A percentile compares a stretch with the other conserved stretches of the same genome.
phyloP scores from a whole-genome alignment of 345 rosid species.

The Turritis glabra region DNA sequence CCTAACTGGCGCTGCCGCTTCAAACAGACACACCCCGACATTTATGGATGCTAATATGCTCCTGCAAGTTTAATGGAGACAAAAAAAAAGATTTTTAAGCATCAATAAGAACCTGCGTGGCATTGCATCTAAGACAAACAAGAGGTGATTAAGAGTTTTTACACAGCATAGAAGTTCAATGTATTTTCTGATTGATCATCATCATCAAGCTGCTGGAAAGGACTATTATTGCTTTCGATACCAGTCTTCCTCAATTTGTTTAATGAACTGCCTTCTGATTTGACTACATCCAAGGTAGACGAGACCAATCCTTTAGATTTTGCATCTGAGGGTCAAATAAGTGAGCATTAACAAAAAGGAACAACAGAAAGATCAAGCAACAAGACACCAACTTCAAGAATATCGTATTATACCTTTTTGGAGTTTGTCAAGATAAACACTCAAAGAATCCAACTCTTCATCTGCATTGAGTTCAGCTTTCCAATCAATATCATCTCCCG shows the following conservation, averaged over 20 bases:
- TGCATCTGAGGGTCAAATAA: constrained; percentile 40
- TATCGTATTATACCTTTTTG: constrained; percentile 40
- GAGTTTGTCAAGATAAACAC: constrained; percentile 61
- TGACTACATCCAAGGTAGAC: constrained; percentile 24
- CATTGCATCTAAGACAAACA: neutral
- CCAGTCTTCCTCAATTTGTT: constrained; percentile 29
- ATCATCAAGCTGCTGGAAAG: constrained; percentile 25
- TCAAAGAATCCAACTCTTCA: constrained; percentile 47
- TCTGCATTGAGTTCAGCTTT: constrained; percentile 31
- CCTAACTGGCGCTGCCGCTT: constrained; percentile 74
- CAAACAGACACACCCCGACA: constrained; percentile 79
- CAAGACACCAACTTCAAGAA: neutral
- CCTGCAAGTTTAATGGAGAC: constrained; percentile 43
- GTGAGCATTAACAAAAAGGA: neutral
- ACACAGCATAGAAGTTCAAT: constrained; percentile 72
- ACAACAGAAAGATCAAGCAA: neutral
- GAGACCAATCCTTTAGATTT: constrained; percentile 8
- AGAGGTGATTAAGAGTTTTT: neutral
- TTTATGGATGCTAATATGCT: constrained; percentile 66
- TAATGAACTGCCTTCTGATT: constrained; percentile 34
- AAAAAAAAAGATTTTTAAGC: neutral
- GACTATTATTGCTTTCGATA: constrained; percentile 18
- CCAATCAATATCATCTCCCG: neutral
- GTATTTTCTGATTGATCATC: constrained; percentile 49
- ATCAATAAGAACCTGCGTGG: neutral